Evolutionary conservation across 495 filamentous ascomycete genomes (phyloP).

Genomic region (Daldinia bambusicola): DNA sequence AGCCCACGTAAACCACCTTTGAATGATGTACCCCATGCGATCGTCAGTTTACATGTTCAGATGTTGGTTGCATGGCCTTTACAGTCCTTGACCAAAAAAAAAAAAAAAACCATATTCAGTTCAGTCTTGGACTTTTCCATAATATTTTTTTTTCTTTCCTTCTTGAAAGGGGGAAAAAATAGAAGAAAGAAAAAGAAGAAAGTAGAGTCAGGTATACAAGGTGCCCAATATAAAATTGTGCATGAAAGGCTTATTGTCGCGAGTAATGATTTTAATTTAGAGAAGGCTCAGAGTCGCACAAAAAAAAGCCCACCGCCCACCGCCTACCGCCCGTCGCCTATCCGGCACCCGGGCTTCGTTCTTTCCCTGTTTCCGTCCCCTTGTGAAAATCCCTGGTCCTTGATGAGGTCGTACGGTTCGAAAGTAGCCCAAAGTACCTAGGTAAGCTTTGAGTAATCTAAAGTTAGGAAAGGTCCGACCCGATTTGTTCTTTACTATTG

Average conservation of each 20-base stretch:
- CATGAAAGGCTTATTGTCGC: not conserved
- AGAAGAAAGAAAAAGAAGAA: not conserved
- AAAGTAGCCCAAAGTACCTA: not conserved
- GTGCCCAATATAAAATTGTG: not conserved
- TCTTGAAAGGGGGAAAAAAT: not conserved
- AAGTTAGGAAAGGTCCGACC: slow-evolving; percentile 39
- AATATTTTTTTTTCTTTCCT: too few species aligned
- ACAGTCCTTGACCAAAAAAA: too few species aligned
- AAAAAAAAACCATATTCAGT: slow-evolving; percentile 2
- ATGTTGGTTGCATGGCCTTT: slow-evolving; percentile 6
- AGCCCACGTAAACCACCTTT: slow-evolving; percentile 39
- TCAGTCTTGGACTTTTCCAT: slow-evolving; percentile 5
- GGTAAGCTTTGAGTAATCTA: slow-evolving; percentile 4
- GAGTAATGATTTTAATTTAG: not conserved
- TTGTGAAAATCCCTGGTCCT: slow-evolving; percentile 7
- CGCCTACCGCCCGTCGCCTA: not conserved
- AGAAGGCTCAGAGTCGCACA: not conserved
- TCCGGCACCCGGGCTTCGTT: slow-evolving; percentile 2
- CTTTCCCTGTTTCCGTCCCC: slow-evolving; percentile 20
- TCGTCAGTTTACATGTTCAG: slow-evolving; percentile 12
- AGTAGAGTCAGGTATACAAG: not conserved
- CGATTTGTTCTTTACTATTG: slow-evolving; percentile 26
- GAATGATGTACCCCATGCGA: slow-evolving; percentile 21
- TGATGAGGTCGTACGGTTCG: not conserved
- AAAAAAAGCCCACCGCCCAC: not conserved